Percentiles rank a stretch among this genome's conserved stretches.
Evolutionary conservation across 208 protist genomes (phyloP).

Genomic region (Tritrichomonas foetus): DNA sequence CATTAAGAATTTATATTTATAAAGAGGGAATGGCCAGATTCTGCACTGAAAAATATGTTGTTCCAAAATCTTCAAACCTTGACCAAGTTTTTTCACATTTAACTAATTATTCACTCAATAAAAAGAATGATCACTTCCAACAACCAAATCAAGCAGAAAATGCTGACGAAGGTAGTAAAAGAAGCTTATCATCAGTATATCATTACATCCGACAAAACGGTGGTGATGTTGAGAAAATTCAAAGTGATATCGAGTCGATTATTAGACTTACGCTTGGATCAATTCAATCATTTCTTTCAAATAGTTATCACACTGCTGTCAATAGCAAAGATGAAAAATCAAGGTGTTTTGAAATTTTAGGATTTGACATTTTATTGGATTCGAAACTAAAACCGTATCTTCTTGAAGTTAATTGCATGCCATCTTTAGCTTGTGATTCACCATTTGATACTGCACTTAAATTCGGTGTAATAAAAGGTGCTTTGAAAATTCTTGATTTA

Average conservation of each 20-base stretch:
- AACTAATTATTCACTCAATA: slow-evolving; percentile 62
- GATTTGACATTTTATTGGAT: slow-evolving; percentile 55
- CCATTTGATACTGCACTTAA: slow-evolving; percentile 1
- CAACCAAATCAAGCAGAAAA: not conserved
- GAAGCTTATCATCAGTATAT: slow-evolving; percentile 3
- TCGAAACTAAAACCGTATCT: slow-evolving; percentile 46
- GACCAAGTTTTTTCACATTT: slow-evolving; percentile 52
- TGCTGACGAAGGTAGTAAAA: not conserved
- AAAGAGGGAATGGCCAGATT: slow-evolving; percentile 55
- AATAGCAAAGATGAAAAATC: not conserved
- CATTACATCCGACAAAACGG: not conserved
- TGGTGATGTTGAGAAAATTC: not conserved
- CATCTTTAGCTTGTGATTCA: slow-evolving; percentile 42
- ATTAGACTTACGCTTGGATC: not conserved
- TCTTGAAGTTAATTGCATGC: slow-evolving; percentile 54
- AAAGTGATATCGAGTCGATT: not conserved
- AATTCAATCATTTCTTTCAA: not conserved
- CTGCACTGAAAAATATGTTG: slow-evolving; percentile 54
- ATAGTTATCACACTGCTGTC: not conserved
- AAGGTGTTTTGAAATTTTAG: slow-evolving; percentile 50
- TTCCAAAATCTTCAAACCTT: slow-evolving; percentile 43
- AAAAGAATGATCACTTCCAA: slow-evolving; percentile 42
- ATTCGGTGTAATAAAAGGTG: not conserved
- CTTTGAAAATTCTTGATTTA: not conserved
- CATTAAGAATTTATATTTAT: slow-evolving; percentile 58